These are phyloP conservation scores for Cladosporium sp. DNA, from an alignment of 2,329 filamentous ascomycete species.

Conservation along the genomic window DNA sequence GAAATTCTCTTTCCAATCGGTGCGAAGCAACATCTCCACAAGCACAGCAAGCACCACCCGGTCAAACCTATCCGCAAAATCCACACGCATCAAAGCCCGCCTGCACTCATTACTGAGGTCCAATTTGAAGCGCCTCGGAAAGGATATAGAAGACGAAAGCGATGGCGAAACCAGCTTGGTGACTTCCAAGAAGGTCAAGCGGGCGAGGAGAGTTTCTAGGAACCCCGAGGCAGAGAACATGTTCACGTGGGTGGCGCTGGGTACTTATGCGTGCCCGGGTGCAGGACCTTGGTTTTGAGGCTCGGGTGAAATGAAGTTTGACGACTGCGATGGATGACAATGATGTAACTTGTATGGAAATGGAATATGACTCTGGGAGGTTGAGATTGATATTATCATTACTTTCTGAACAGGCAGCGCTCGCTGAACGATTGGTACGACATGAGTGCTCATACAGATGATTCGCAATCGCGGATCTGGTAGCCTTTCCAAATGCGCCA, in stretches of 20 bases:
- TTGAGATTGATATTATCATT: background rate
- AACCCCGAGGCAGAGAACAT: background rate
- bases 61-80: background rate
- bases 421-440: background rate
- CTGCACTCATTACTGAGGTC: background rate
- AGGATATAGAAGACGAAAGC: background rate
- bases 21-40: slow-evolving; percentile 1
- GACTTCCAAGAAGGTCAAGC: background rate
- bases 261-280: background rate
- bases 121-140: background rate
- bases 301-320: background rate
- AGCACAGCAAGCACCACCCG: background rate
- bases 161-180: background rate
- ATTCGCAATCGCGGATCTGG: background rate
- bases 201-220: background rate
- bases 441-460: background rate
- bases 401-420: background rate
- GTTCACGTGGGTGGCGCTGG: background rate
- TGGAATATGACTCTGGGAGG: background rate
- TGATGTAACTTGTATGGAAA: background rate
- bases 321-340: background rate
- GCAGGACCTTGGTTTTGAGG: background rate
- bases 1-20: background rate
- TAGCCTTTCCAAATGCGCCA: slow-evolving; percentile 74
- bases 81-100: background rate